Percentiles rank a stretch among this genome's conserved stretches.
Conservation (phyloP, 2,329 filamentous ascomycete genomes). For the Bipolaris cookei region DNA sequence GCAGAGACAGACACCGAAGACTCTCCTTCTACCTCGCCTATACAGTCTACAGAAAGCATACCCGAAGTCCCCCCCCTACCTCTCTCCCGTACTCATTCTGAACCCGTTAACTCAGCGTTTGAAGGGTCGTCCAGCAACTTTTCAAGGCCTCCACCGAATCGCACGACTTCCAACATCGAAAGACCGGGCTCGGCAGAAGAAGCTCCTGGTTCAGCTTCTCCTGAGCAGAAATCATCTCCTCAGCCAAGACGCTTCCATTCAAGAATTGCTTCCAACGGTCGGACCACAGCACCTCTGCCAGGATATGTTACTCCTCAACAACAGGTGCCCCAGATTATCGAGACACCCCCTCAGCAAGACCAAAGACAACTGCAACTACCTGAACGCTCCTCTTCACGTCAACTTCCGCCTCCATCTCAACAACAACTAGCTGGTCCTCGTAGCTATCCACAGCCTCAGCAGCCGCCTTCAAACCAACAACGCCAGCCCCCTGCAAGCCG, state of each 20-base stretch:
- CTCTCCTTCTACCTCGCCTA: slow-evolving; percentile 58
- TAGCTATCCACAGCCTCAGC: slow-evolving; percentile 17
- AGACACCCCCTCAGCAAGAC: slow-evolving; percentile 61
- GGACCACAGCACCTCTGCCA: slow-evolving; percentile 60
- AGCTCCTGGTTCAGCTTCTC: slow-evolving; percentile 23
- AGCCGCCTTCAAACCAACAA: slow-evolving; percentile 23
- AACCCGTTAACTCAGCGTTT: slow-evolving; percentile 60
- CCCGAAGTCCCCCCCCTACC: slow-evolving; percentile 51
- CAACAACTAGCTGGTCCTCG: slow-evolving; percentile 27
- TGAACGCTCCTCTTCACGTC: slow-evolving; percentile 59
- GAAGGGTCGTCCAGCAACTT: slow-evolving; percentile 58
- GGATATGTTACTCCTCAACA: slow-evolving; percentile 48
- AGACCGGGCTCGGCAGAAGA: slow-evolving; percentile 37
- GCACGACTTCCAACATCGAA: slow-evolving; percentile 31
- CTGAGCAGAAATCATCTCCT: slow-evolving; percentile 36
- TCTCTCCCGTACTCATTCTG: slow-evolving; percentile 71
- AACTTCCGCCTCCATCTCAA: slow-evolving; percentile 37
- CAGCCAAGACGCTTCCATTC: slow-evolving; percentile 62
- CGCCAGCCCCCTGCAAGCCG: slow-evolving; percentile 30
- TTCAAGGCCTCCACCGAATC: slow-evolving; percentile 60
- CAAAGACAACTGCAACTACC: slow-evolving; percentile 50
- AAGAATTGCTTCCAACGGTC: slow-evolving; percentile 62
- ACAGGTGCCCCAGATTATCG: slow-evolving; percentile 65
- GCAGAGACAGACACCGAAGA: slow-evolving; percentile 67
- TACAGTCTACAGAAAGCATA: slow-evolving; percentile 41